These are phyloP conservation scores for Epipyxis sp. DNA, from an alignment of 108 stramenopile species.

Conservation along the genomic window DNA sequence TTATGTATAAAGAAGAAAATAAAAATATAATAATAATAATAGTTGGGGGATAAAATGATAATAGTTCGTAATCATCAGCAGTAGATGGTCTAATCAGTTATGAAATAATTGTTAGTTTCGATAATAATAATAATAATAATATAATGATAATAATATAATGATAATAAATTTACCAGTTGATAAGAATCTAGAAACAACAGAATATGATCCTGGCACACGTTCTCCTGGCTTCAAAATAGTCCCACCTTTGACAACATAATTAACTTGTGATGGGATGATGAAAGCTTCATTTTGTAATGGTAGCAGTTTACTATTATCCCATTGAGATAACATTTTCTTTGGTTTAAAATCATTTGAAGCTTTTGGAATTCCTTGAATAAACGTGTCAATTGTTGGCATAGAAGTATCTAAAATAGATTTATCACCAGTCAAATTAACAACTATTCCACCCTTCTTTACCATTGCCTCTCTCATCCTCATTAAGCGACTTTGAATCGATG, in stretches of 20 bases:
- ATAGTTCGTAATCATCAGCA: too few relatives aligned
- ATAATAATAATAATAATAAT: too few relatives aligned
- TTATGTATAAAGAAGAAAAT: too few relatives aligned
- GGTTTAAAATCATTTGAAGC: conserved; percentile 28
- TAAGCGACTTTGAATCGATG: conserved; percentile 70
- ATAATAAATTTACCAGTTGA: too few relatives aligned
- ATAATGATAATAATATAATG: too few relatives aligned
- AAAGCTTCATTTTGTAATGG: conserved; percentile 72
- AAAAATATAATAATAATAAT: too few relatives aligned
- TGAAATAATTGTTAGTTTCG: too few relatives aligned
- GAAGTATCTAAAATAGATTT: conserved; percentile 62
- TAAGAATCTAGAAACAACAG: conserved; percentile 73
- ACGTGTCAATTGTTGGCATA: conserved; percentile 63
- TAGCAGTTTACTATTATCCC: conserved; percentile 61
- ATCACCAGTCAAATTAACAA: conserved; percentile 88
- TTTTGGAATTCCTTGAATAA: conserved; percentile 70
- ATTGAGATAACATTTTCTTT: conserved; percentile 64
- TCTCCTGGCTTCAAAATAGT: conserved; percentile 76
- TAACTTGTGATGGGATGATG: conserved; percentile 88
- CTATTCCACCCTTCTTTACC: conserved; percentile 51
- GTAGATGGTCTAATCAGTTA: too few relatives aligned
- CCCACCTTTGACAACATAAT: conserved; percentile 86
- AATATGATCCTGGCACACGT: conserved; percentile 64
- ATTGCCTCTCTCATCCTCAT: conserved; percentile 66
- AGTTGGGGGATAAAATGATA: too few relatives aligned